Evolutionary conservation across 192 early-diverging fungal species (phyloP).

Genomic region (Coemansia umbellata): DNA sequence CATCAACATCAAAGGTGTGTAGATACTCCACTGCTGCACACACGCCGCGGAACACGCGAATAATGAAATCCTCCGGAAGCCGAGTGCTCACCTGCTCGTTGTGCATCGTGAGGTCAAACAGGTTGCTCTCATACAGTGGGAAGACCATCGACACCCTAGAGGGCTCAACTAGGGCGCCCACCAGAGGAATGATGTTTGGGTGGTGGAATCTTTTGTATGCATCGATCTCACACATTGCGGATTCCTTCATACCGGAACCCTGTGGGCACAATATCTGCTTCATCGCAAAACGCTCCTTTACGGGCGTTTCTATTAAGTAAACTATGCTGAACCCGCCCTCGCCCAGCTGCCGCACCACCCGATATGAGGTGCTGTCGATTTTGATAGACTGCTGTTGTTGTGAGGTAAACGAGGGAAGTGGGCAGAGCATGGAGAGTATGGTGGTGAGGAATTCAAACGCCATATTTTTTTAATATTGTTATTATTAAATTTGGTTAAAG

Average conservation of each 20-base stretch:
- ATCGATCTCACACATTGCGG: constrained; percentile 64
- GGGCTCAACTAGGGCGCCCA: constrained; percentile 28
- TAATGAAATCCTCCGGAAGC: constrained; percentile 57
- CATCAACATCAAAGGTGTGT: constrained; percentile 42
- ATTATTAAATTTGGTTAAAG: too few species aligned
- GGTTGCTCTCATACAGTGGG: constrained; percentile 60
- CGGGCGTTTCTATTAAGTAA: constrained; percentile 57
- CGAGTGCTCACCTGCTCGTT: constrained; percentile 48
- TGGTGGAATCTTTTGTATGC: constrained; percentile 64
- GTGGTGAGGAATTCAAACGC: too few species aligned
- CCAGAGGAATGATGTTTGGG: constrained; percentile 55
- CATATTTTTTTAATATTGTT: too few species aligned
- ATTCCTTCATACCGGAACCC: constrained; percentile 56
- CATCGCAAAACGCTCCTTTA: constrained; percentile 53
- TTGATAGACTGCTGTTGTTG: constrained; percentile 19
- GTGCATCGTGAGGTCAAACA: constrained; percentile 55
- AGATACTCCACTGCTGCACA: constrained; percentile 58
- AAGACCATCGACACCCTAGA: constrained; percentile 54
- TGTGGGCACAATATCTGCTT: constrained; percentile 67
- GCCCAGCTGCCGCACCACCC: constrained; percentile 58
- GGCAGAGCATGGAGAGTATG: too few species aligned
- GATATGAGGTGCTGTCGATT: constrained; percentile 60
- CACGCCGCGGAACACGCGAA: constrained; percentile 56
- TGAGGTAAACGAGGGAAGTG: too few species aligned
- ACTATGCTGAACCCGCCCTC: constrained; percentile 77